phyloP scores from a whole-genome alignment of 495 filamentous ascomycete genomes.

The Neurospora cerealis region DNA sequence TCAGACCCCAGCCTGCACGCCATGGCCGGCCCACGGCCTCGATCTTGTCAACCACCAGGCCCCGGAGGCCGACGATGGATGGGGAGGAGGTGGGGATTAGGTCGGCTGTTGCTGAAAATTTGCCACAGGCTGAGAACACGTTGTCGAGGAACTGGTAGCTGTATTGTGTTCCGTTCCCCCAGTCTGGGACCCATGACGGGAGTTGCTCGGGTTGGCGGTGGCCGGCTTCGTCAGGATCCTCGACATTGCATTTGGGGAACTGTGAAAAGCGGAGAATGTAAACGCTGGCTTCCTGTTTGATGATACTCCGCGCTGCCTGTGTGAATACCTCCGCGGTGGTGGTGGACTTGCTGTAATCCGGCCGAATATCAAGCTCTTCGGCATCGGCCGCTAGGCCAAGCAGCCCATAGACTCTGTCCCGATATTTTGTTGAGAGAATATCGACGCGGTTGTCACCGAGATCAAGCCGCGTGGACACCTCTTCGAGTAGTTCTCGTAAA shows the following conservation, averaged over 20 bases:
- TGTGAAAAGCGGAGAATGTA: background rate
- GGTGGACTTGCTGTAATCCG: background rate
- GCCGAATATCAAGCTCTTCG: background rate
- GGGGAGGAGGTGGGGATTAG: background rate
- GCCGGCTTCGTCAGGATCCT: background rate
- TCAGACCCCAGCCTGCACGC: background rate
- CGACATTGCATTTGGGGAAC: background rate
- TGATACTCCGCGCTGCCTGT: background rate
- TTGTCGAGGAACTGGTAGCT: background rate
- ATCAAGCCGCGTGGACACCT: background rate
- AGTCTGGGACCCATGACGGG: background rate
- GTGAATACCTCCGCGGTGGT: background rate
- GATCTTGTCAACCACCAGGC: background rate
- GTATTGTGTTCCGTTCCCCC: background rate
- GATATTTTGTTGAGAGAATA: background rate
- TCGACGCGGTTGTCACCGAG: background rate
- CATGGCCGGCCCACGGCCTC: background rate
- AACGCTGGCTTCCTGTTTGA: background rate
- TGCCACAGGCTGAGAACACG: background rate
- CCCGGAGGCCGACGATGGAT: background rate
- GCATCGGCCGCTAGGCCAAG: background rate
- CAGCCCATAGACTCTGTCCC: background rate
- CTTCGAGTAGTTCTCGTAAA: background rate
- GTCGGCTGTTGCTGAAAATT: background rate
- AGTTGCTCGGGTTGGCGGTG: background rate